Conservation (phyloP, 805 yeast species). For the Starmera pachycereana region DNA sequence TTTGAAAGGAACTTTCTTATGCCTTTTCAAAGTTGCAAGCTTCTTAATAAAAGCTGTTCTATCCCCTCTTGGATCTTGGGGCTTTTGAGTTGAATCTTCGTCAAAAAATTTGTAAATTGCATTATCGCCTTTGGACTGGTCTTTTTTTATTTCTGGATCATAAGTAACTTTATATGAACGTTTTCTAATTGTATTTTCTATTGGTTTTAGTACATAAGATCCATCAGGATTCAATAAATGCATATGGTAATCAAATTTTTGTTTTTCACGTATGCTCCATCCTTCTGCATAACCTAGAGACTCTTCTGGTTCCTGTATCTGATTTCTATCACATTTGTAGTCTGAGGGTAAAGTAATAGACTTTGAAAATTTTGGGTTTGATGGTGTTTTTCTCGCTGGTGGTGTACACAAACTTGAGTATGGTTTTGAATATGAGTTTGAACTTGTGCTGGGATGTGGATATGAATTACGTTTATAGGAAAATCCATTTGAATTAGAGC, state of each 20-base stretch:
- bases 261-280: background rate
- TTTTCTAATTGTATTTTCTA: conserved; percentile 2
- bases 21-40: conserved; percentile 22
- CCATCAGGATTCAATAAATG: background rate
- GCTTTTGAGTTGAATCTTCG: conserved; percentile 13
- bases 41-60: background rate
- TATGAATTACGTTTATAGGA: background rate
- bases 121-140: conserved; percentile 26
- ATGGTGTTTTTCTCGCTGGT: background rate
- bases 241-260: background rate
- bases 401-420: background rate
- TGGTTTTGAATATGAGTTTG: background rate
- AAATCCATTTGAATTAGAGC: background rate
- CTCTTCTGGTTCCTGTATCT: background rate
- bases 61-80: conserved; percentile 33
- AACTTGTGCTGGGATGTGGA: background rate
- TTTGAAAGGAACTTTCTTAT: conserved; percentile 32
- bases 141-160: conserved; percentile 41
- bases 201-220: background rate
- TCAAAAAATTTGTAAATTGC: conserved; percentile 26
- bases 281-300: background rate
- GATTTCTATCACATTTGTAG: background rate
- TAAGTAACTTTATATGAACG: conserved; percentile 33
- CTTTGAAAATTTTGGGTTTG: background rate
- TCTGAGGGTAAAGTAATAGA: background rate